phyloP scores from a whole-genome alignment of 1,139 yeast species.

The Protomyces lactucae-debilis region DNA sequence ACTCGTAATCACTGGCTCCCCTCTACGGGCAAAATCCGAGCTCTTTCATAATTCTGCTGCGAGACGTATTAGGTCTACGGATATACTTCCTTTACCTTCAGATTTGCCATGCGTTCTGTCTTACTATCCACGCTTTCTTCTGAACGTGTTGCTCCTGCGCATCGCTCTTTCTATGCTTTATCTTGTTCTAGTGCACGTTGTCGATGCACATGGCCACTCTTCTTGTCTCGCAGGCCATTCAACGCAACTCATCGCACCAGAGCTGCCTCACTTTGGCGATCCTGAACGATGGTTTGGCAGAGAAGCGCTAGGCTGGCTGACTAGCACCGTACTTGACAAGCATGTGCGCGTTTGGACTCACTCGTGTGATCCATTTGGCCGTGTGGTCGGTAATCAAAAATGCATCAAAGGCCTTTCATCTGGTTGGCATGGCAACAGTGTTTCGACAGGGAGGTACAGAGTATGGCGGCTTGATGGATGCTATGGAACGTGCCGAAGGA shows the following conservation, averaged over 20 bases:
- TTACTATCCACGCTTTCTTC: no score
- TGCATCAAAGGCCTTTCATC: slow-evolving; percentile 54
- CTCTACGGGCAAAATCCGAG: no score
- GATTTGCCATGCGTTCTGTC: no score
- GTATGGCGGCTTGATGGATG: slow-evolving; percentile 67
- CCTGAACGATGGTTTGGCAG: slow-evolving; percentile 86
- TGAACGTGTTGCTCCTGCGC: no score
- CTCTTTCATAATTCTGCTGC: no score
- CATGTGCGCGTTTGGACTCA: slow-evolving; percentile 71
- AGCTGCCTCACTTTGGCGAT: slow-evolving; percentile 87
- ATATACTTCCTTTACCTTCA: no score
- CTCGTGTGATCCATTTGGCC: slow-evolving; percentile 77
- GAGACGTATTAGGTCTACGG: no score
- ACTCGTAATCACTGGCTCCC: no score
- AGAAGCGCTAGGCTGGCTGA: slow-evolving; percentile 77
- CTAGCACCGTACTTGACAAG: slow-evolving; percentile 57
- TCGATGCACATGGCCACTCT: no score
- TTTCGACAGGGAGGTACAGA: slow-evolving; percentile 87
- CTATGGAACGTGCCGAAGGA: slow-evolving; percentile 56
- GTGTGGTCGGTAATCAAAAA: slow-evolving; percentile 69
- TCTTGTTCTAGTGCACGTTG: no score
- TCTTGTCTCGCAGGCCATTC: no score
- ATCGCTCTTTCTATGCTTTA: no score
- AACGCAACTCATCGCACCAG: slow-evolving; percentile 60
- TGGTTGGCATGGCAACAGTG: slow-evolving; percentile 75